Conservation (phyloP, 1,139 yeast genomes). For the Zygoascus hellenicus region DNA sequence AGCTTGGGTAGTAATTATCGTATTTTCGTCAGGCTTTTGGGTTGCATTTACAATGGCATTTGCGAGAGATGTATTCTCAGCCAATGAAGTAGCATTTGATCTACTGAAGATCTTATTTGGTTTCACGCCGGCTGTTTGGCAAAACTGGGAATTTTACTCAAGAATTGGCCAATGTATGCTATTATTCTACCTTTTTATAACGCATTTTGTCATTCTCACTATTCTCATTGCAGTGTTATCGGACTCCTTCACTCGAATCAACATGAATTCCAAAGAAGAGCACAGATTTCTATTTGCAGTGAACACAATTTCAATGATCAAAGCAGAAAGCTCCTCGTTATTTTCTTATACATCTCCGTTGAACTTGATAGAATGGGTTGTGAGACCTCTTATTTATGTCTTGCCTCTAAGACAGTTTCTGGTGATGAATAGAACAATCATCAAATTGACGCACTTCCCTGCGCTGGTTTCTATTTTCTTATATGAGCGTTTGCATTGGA, state of each 20-base stretch:
- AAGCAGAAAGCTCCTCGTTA: conserved; percentile 36
- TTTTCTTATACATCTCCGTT: conserved; percentile 38
- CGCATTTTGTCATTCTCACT: conserved; percentile 54
- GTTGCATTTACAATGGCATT: conserved; percentile 49
- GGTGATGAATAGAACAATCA: conserved; percentile 32
- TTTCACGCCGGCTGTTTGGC: conserved; percentile 61
- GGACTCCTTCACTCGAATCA: conserved; percentile 35
- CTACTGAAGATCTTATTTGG: conserved; percentile 55
- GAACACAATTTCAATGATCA: conserved; percentile 37
- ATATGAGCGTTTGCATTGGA: conserved; percentile 26
- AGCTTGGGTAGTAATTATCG: conserved; percentile 46
- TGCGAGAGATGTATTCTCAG: conserved; percentile 41
- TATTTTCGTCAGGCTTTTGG: conserved; percentile 55
- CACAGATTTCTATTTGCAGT: conserved; percentile 37
- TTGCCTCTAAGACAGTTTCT: conserved; percentile 33
- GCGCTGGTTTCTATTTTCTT: conserved; percentile 32
- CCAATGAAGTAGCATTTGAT: conserved; percentile 49
- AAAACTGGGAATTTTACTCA: conserved; percentile 50
- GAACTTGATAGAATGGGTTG: conserved; percentile 33
- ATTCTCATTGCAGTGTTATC: conserved; percentile 53
- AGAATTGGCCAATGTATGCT: conserved; percentile 46
- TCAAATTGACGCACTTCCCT: conserved; percentile 37
- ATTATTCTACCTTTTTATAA: conserved; percentile 49
- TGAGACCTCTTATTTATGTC: conserved; percentile 32
- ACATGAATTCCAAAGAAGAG: conserved; percentile 37